A percentile compares a stretch with the other conserved stretches of the same genome.
Evolutionary conservation across 1,284 basidiomycete genomes (phyloP).

Genomic region (Cutaneotrichosporon spelunceum): DNA sequence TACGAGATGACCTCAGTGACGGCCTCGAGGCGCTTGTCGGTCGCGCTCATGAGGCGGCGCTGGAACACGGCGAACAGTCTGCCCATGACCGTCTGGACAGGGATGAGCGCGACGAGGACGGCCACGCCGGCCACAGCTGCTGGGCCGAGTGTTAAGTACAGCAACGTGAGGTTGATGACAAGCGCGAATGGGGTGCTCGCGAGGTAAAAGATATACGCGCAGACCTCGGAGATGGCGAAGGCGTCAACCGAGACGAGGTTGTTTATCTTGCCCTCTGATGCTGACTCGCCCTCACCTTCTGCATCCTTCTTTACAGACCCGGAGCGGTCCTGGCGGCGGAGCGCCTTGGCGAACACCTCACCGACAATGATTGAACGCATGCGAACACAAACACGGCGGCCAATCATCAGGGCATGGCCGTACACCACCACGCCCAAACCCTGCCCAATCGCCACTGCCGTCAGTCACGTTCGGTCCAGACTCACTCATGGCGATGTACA

Average conservation of each 20-base stretch:
- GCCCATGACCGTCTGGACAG: constrained; percentile 50
- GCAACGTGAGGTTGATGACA: constrained; percentile 52
- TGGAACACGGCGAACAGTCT: constrained; percentile 54
- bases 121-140: constrained; percentile 54
- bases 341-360: constrained; percentile 58
- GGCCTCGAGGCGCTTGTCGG: constrained; percentile 56
- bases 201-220: constrained; percentile 49
- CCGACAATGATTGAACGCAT: constrained; percentile 55
- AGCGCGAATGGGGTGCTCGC: constrained; percentile 52
- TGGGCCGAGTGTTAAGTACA: constrained; percentile 51
- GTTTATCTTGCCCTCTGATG: constrained; percentile 56
- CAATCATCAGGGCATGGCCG: constrained; percentile 55
- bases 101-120: constrained; percentile 50
- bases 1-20: constrained; percentile 57
- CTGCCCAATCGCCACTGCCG: constrained; percentile 53
- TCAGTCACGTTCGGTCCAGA: not conserved
- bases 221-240: constrained; percentile 50
- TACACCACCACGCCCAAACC: constrained; percentile 48
- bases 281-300: constrained; percentile 26
- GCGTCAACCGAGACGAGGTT: constrained; percentile 59
- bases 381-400: constrained; percentile 54
- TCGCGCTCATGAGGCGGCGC: constrained; percentile 54
- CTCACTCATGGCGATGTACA: constrained; percentile 52
- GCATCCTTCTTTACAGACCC: constrained; percentile 40
- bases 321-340: constrained; percentile 55